A percentile compares a stretch with the other conserved stretches of the same genome.
Evolutionary conservation across 1,139 yeast genomes (phyloP).

Genomic region (Suhomyces taliae): DNA sequence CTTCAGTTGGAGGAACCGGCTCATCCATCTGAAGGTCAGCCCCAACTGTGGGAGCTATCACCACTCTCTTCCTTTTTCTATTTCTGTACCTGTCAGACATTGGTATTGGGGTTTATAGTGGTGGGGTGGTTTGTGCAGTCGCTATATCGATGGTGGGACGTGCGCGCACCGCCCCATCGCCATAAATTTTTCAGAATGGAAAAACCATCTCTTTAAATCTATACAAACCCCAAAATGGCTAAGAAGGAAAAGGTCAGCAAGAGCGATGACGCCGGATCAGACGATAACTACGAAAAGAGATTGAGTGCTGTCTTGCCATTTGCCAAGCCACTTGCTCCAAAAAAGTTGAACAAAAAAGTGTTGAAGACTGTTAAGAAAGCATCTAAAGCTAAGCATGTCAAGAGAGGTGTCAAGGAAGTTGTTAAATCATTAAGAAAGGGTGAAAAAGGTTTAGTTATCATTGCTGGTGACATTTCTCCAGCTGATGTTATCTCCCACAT

Average conservation of each 20-base stretch:
- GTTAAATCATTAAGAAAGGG: slow-evolving; percentile 97
- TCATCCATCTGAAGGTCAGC: slow-evolving; percentile 8
- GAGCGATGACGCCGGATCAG: slow-evolving; percentile 37
- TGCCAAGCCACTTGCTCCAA: slow-evolving; percentile 94
- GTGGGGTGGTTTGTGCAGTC: background rate
- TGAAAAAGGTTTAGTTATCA: slow-evolving; percentile 91
- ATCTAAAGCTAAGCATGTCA: slow-evolving; percentile 96
- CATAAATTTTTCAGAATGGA: slow-evolving; percentile 13
- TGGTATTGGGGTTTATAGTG: background rate
- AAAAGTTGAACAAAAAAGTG: slow-evolving; percentile 92
- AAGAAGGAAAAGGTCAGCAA: slow-evolving; percentile 51
- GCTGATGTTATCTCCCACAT: slow-evolving; percentile 95
- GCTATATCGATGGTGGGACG: slow-evolving; percentile 8
- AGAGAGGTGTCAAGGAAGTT: slow-evolving; percentile 98
- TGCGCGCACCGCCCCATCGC: slow-evolving; percentile 10
- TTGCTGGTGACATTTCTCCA: slow-evolving; percentile 98
- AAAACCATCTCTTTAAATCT: background rate
- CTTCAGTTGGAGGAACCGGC: slow-evolving; percentile 4
- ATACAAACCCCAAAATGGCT: slow-evolving; percentile 40
- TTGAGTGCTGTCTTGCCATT: slow-evolving; percentile 88
- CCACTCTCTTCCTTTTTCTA: slow-evolving; percentile 12
- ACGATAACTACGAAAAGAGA: slow-evolving; percentile 89
- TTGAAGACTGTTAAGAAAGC: slow-evolving; percentile 96
- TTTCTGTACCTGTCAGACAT: slow-evolving; percentile 3
- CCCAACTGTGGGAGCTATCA: background rate